Evolutionary conservation across 2,329 filamentous ascomycete genomes (phyloP), one percentile per base, ranked within the genome.

Genomic region (Tympanopsis confertula): DNA sequence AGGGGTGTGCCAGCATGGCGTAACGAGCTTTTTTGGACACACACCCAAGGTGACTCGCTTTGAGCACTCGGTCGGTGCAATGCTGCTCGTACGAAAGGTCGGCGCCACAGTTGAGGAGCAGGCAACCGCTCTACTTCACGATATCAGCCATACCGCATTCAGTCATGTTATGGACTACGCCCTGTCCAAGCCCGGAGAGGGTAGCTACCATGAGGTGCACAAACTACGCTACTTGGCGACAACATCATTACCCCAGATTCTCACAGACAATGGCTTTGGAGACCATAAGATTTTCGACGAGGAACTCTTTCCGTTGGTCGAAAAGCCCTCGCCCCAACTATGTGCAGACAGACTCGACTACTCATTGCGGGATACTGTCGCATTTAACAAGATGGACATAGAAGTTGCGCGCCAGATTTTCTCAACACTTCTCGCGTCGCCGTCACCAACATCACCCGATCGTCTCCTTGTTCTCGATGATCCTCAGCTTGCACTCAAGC

Each of bases 331-430:
- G 19, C 59, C 59, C 4, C 56, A 52, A 20, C 54, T 62, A 2
- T 62, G 57, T 39, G 57, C 59, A 17, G 59, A 62, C 40, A 50
- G 58, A 20, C 49, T 62, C 5, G 59, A 62, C 43, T 62, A 62
- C 38, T 49, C 52, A 14, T 45, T 62, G 18, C 57, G 58, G 15
- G 59, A 61, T 35, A 38, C 52, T 1, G 49, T 59, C 1, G 50
- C 45, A 2, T 56, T 58, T 24, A 50, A 47, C 1, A 51, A 56
- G 14, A 41, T 62, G 17, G n/a, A 40, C 3, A 35, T 57, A 0
- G 42, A 48, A 13, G 50, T 58, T n/a, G 56, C 50, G 0, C 47
- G 36, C 22, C 29, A 43, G 4, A 40, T 59, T 14, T 38, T 57
- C 17, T 38, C 36, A 7, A 46, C 45, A 10, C 44, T 61, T 3